Conservation (phyloP, 139 green algal genomes). For the Chlamydomonas incerta region DNA sequence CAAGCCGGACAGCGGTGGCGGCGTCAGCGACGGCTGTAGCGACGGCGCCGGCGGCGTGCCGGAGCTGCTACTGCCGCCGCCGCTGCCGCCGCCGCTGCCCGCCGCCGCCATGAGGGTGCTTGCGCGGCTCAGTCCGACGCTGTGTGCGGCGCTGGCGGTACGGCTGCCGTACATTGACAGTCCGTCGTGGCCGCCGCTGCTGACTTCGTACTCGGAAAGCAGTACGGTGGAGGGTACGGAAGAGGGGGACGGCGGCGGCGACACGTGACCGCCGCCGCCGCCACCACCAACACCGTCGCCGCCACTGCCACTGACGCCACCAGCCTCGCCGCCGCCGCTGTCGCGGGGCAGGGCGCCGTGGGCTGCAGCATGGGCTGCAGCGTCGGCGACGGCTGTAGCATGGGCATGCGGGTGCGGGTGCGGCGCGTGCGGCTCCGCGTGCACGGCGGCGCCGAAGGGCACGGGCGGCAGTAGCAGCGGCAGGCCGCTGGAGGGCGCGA, state of each 20-base stretch:
- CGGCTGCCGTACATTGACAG: slow-evolving; percentile 17
- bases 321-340: no score
- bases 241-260: not conserved
- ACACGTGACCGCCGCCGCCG: not conserved
- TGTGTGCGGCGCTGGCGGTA: not conserved
- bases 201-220: slow-evolving; percentile 8
- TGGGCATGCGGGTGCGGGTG: no score
- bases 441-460: no score
- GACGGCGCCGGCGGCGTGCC: not conserved
- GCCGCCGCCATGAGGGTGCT: not conserved
- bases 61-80: not conserved
- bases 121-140: not conserved
- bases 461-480: no score
- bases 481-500: no score
- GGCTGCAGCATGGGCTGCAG: no score
- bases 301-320: not conserved
- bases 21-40: not conserved
- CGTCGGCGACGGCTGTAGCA: not conserved
- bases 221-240: slow-evolving; percentile 24
- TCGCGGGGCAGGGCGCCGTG: no score
- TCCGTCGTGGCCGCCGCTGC: slow-evolving; percentile 22
- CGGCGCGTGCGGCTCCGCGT: no score
- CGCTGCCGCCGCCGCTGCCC: not conserved
- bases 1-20: no score
- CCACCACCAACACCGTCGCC: not conserved